Evolutionary conservation across 208 protist species (phyloP).

Genomic region (Leishmania arabica): DNA sequence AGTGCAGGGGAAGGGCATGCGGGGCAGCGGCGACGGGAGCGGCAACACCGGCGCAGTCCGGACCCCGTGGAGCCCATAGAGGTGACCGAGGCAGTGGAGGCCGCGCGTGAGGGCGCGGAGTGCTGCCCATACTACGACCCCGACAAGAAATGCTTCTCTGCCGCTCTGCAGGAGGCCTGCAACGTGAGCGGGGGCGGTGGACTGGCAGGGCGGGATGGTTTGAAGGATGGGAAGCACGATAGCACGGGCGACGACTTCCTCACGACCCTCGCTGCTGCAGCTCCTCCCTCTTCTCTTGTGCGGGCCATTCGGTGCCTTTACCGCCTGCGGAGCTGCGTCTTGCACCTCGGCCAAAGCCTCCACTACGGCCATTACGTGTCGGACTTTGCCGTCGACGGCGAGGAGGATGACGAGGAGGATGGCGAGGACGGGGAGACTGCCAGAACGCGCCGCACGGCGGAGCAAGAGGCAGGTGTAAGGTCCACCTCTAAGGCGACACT

Average conservation of each 20-base stretch:
- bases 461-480: not conserved
- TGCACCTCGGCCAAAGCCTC: constrained; percentile 53
- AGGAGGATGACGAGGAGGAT: constrained; percentile 1
- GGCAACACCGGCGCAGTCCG: not conserved
- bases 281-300: constrained; percentile 1
- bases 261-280: not conserved
- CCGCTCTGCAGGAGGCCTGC: constrained; percentile 5
- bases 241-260: not conserved
- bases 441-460: not conserved
- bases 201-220: not conserved
- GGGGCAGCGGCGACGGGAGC: not conserved
- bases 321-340: constrained; percentile 43
- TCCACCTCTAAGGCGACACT: not conserved
- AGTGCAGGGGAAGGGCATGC: constrained; percentile 18
- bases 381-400: constrained; percentile 44
- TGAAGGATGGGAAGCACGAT: not conserved
- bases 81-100: not conserved
- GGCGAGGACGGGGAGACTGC: not conserved
- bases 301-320: constrained; percentile 45
- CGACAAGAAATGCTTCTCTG: constrained; percentile 31
- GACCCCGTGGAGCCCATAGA: not conserved
- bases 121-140: constrained; percentile 21
- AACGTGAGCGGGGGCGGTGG: not conserved
- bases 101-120: not conserved
- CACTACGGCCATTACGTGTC: constrained; percentile 73